Conservation (phyloP, 176 grass and related monocot species). For the Oryza nivara region DNA sequence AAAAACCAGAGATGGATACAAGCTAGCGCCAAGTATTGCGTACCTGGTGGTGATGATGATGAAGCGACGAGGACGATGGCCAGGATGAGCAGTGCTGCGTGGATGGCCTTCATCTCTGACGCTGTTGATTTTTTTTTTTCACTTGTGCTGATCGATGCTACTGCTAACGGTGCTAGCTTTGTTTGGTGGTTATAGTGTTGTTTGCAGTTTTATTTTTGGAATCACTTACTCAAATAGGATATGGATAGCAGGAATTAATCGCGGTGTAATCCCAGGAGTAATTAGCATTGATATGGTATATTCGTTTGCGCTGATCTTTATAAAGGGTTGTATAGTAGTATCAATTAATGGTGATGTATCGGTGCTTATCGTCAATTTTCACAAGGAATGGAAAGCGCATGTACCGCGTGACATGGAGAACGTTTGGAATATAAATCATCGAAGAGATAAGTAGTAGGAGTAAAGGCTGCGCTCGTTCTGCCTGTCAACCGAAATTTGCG, state of each 20-base stretch:
- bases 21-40: background rate
- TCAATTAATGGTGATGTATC: too few species aligned
- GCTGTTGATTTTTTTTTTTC: background rate
- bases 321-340: background rate
- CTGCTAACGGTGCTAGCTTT: background rate
- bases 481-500: too few species aligned
- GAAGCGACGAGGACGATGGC: background rate
- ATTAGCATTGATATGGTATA: background rate
- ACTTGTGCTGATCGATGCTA: background rate
- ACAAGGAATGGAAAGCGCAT: too few species aligned
- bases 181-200: background rate
- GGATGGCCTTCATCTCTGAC: conserved; percentile 1
- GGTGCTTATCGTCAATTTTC: too few species aligned
- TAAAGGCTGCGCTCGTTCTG: too few species aligned
- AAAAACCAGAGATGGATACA: background rate
- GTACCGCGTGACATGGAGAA: too few species aligned
- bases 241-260: background rate
- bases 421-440: too few species aligned
- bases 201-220: background rate
- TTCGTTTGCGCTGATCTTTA: too few species aligned
- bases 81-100: background rate
- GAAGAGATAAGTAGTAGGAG: too few species aligned
- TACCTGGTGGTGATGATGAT: background rate
- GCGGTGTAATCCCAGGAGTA: background rate
- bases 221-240: background rate